Evolutionary conservation across 148 eudicot species (phyloP).

Genomic region (Arbutus unedo): DNA sequence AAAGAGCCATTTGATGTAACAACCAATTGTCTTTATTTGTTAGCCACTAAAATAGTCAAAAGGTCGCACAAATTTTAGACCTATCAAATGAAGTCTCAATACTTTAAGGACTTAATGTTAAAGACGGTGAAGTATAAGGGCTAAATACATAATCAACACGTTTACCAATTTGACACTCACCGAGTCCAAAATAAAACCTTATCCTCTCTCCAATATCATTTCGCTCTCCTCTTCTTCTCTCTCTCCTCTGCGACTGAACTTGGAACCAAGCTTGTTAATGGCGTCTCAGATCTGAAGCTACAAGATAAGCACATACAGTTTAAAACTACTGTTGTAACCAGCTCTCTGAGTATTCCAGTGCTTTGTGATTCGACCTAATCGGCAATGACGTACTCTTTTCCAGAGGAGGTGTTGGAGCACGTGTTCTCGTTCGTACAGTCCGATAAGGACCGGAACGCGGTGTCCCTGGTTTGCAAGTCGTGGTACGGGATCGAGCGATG

Average conservation of each 20-base stretch:
- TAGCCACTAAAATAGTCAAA: too few species aligned
- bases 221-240: background rate
- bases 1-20: too few species aligned
- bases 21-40: too few species aligned
- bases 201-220: constrained; percentile 23
- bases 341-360: background rate
- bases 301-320: background rate
- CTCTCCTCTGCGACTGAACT: constrained; percentile 5
- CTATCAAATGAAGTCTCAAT: background rate
- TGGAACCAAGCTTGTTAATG: constrained; percentile 21
- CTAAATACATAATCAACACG: background rate
- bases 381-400: constrained; percentile 44
- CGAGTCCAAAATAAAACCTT: constrained; percentile 27
- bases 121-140: background rate
- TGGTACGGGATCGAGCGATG: constrained; percentile 73
- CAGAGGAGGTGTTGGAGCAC: constrained; percentile 70
- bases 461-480: constrained; percentile 64
- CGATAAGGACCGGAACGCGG: constrained; percentile 56
- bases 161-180: constrained; percentile 8
- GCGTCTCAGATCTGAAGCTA: constrained; percentile 40
- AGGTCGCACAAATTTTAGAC: background rate
- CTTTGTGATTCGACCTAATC: background rate
- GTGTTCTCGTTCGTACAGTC: constrained; percentile 50
- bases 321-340: background rate
- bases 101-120: background rate